Evolutionary conservation across 345 rosid species (phyloP), one percentile per base, ranked within the genome.

Genomic region (Syzygium aqueum): DNA sequence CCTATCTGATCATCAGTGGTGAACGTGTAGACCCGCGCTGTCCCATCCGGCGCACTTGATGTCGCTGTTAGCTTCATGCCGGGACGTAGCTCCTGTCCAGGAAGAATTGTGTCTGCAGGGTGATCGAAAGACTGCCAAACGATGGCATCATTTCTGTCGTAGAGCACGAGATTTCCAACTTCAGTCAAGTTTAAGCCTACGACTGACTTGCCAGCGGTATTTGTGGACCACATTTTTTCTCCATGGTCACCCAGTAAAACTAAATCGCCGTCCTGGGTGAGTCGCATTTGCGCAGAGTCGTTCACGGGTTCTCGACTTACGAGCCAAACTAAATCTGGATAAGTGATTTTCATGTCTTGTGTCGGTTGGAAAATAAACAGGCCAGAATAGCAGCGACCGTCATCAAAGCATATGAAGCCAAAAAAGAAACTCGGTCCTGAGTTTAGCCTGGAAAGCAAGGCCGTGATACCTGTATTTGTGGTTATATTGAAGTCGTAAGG

Each of bases 401-500:
- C 6, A 16, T 65, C 43, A 16, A 0, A 7, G 77, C 77, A 30
- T 2, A 0, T 0, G 43, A 16, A 65, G 77, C 22, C 11, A 0
- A 2, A 3, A 3, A 30, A 65, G 43, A 65, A 65, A 16, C 77
- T 65, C 6, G 3, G 43, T 1, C 43, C 22, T 15, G 3, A 65
- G 43, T 65, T 65, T 30, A 15, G 77, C 77, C 22, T 65, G 40
- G 0, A 65, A 65, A 65, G 77, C 43, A 15, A 11, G 40, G 16
- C 2, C 78, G 30, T 67, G 78, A 8, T 0, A 16, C 23, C 27
- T 0, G 1, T 0, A 2, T 3, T 3, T 14, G 11, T 0, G 23
- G 6, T 3, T 67, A 1, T 0, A 16, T 30, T 30, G 43, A 17
- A 16, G 10, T 67, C 21, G 40, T 37, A 4, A 2, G 37, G 0